Evolutionary conservation across 2,329 filamentous ascomycete species (phyloP).

Genomic region (Penicillium hesseltinei): DNA sequence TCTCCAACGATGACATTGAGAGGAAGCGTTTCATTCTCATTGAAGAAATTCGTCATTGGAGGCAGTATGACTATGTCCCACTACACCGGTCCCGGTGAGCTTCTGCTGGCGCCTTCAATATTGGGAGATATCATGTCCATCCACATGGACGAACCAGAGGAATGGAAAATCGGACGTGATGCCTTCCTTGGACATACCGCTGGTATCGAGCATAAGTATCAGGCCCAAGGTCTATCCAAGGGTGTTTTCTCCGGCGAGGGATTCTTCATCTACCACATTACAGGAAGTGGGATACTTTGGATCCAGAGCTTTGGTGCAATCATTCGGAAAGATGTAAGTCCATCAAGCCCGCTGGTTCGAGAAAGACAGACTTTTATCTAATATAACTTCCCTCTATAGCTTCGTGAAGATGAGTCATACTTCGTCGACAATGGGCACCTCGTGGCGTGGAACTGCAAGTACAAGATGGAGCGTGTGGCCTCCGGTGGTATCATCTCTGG

Average conservation of each 20-base stretch:
- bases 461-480: slow-evolving; percentile 82
- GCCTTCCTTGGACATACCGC: slow-evolving; percentile 82
- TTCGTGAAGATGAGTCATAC: slow-evolving; percentile 72
- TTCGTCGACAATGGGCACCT: slow-evolving; percentile 91
- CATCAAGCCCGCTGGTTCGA: neutral
- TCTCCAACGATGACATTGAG: slow-evolving; percentile 80
- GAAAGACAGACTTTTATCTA: no score
- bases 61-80: slow-evolving; percentile 75
- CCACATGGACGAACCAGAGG: slow-evolving; percentile 62
- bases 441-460: slow-evolving; percentile 96
- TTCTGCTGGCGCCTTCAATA: slow-evolving; percentile 75
- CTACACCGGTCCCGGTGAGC: slow-evolving; percentile 85
- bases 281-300: slow-evolving; percentile 79
- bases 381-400: slow-evolving; percentile 23
- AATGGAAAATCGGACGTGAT: slow-evolving; percentile 84
- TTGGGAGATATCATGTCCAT: slow-evolving; percentile 85
- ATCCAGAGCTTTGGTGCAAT: slow-evolving; percentile 93
- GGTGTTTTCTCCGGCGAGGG: slow-evolving; percentile 94
- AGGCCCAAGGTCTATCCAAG: slow-evolving; percentile 81
- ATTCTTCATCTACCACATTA: slow-evolving; percentile 83
- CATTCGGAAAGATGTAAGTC: slow-evolving; percentile 77
- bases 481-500: slow-evolving; percentile 93
- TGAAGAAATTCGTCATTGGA: slow-evolving; percentile 87
- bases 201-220: slow-evolving; percentile 83
- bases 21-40: slow-evolving; percentile 77